Evolutionary conservation across 345 rosid genomes (phyloP), one percentile per base, ranked within the genome.

Genomic region (Draba incana): DNA sequence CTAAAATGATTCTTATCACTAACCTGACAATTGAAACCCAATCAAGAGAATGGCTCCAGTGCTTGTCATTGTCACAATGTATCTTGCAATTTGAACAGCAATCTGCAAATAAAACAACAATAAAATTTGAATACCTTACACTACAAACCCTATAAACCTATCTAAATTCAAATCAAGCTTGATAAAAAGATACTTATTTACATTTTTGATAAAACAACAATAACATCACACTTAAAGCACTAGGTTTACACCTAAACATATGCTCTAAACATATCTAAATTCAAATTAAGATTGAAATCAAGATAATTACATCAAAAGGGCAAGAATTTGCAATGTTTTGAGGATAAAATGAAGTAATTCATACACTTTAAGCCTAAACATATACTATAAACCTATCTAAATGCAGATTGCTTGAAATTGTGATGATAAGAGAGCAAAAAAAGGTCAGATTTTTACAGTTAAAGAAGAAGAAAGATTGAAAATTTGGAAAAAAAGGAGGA

Each of bases 11-110:
- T 57, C 5, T 27, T 47, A 8, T 2, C 47, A 56, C 85, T 79
- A 68, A 87, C 98, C 98, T 81, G 98, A 87, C 75, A 88, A 62
- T 74, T 85, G 96, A 84, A 90, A 90, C 33, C 97, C 98, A 59
- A 84, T 75, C 5, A 78, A 81, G 56, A 90, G 97, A 45, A 93
- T 79, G 53, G 84, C 97, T 61, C 97, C 97, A 23, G 97, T 93
- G 79, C 96, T 83, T 85, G 85, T 85, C 96, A 90, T 90, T 9
- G 97, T 93, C 67, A 93, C 89, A 15, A 93, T 88, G 63, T 87
- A 90, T 81, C 98, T 93, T 68, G 90, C 98, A 61, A 90, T 78
- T 77, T 88, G 98, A 44, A 88, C 46, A 57, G 94, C 97, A 73
- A 84, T 75, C 98, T 93, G 79, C 57, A 15, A 31, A 66, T 39